Conservation (phyloP, 768 basidiomycete genomes). For the Tricholoma matsutake region DNA sequence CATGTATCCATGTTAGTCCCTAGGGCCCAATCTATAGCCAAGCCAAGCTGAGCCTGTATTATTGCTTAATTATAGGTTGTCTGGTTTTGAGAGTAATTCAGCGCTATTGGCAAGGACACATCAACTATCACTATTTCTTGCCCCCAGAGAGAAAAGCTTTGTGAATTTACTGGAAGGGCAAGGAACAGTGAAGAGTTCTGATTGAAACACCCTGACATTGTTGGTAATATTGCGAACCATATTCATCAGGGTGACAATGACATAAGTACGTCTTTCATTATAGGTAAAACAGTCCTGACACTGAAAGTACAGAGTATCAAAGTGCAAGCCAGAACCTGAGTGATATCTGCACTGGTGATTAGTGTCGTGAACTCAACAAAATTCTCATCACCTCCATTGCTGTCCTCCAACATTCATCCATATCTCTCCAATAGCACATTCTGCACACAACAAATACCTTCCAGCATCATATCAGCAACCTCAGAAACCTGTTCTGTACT, state of each 20-base stretch:
- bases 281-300: background rate
- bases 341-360: constrained; percentile 19
- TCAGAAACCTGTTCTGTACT: constrained; percentile 34
- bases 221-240: constrained; percentile 30
- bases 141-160: too few species aligned
- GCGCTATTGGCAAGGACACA: too few species aligned
- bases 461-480: constrained; percentile 20
- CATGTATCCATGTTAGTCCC: too few species aligned
- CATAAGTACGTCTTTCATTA: background rate
- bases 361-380: constrained; percentile 26
- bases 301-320: constrained; percentile 25
- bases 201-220: too few species aligned
- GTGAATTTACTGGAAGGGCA: too few species aligned
- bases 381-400: constrained; percentile 38
- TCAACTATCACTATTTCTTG: too few species aligned
- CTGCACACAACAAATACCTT: constrained; percentile 18
- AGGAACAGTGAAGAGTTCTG: too few species aligned
- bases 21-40: too few species aligned
- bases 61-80: too few species aligned
- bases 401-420: constrained; percentile 37
- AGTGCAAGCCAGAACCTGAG: constrained; percentile 22
- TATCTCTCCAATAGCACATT: constrained; percentile 20
- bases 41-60: too few species aligned
- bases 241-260: constrained; percentile 27
- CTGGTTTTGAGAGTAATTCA: too few species aligned